Evolutionary conservation across 768 basidiomycete species (phyloP).

Genomic region (Russula abietina): DNA sequence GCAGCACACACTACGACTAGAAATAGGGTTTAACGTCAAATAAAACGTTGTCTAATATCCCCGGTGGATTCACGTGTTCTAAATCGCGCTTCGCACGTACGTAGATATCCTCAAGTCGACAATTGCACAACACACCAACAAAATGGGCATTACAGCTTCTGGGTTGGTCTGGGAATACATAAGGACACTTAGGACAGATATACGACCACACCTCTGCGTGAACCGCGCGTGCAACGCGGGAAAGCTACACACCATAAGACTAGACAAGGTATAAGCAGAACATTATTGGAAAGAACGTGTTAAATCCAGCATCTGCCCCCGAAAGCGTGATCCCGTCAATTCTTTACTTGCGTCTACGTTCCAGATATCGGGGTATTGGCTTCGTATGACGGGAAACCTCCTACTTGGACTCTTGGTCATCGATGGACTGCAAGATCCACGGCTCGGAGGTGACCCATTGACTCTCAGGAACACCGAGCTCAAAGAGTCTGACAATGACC

Average conservation of each 20-base stretch:
- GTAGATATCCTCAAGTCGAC: not conserved
- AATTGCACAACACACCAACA: not conserved
- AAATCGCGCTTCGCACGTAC: not conserved
- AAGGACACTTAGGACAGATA: too few species aligned
- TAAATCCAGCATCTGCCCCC: not conserved
- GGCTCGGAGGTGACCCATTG: conserved; percentile 72
- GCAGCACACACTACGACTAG: not conserved
- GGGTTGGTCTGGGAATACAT: not conserved
- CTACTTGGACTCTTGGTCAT: conserved; percentile 33
- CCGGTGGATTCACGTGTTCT: not conserved
- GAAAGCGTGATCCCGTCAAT: too few species aligned
- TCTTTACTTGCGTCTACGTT: not conserved
- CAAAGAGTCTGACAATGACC: conserved; percentile 73
- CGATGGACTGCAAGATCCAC: conserved; percentile 60
- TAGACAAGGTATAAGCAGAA: not conserved
- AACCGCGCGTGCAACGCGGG: not conserved
- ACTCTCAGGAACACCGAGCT: conserved; percentile 82
- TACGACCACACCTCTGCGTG: not conserved
- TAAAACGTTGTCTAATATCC: not conserved
- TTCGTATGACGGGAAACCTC: too few species aligned
- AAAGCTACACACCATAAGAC: not conserved
- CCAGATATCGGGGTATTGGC: not conserved
- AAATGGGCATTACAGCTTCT: not conserved
- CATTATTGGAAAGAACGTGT: not conserved
- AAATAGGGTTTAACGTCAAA: not conserved